These are phyloP conservation scores for Phytophthora tubulina DNA, from an alignment of 352 stramenopile species.

Conservation along the genomic window DNA sequence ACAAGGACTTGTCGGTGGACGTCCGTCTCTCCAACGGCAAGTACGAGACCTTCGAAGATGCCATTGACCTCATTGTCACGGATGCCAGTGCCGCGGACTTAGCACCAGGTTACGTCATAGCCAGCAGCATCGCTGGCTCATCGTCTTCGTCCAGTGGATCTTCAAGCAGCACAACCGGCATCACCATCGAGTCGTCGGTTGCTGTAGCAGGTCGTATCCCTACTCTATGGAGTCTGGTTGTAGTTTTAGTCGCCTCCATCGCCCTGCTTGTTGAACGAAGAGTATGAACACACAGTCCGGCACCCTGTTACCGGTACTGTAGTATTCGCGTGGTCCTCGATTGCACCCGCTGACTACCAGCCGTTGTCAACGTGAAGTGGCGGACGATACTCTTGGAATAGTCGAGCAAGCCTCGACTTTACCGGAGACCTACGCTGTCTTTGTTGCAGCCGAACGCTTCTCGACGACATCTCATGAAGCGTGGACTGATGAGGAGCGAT, in stretches of 20 bases:
- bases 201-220: conserved; percentile 5
- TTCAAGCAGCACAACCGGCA: conserved; percentile 2
- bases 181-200: conserved; percentile 24
- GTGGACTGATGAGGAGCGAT: neutral
- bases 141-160: conserved; percentile 14
- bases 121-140: conserved; percentile 11
- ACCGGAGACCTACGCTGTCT: conserved; percentile 2
- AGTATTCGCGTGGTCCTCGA: neutral
- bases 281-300: conserved; percentile 18
- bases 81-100: conserved; percentile 32
- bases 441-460: neutral
- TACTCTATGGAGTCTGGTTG: conserved; percentile 33
- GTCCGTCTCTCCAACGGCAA: conserved; percentile 40
- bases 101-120: conserved; percentile 26
- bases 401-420: conserved; percentile 19
- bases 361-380: conserved; percentile 10
- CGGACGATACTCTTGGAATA: conserved; percentile 28
- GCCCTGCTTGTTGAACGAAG: conserved; percentile 14
- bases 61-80: conserved; percentile 33
- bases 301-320: neutral
- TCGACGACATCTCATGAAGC: neutral
- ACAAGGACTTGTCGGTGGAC: conserved; percentile 40
- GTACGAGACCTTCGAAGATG: conserved; percentile 43
- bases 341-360: conserved; percentile 13
- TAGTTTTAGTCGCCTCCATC: conserved; percentile 28